Conservation (phyloP, 352 stramenopile genomes). For the Pythium biforme region DNA sequence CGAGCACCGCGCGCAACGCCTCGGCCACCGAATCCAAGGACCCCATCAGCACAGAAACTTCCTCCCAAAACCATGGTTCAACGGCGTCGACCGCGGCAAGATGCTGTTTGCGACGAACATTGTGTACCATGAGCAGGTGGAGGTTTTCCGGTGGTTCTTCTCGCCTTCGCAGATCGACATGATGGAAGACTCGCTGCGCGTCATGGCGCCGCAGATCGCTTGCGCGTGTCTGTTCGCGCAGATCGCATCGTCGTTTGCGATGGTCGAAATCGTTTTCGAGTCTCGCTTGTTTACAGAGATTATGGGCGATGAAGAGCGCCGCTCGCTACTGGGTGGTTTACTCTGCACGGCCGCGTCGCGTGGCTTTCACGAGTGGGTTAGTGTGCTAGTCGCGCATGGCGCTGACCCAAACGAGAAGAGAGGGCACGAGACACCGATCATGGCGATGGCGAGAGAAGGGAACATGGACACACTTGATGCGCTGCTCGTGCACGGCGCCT, state of each 20-base stretch:
- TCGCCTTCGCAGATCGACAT: not conserved
- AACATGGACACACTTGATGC: not conserved
- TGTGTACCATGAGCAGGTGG: not conserved
- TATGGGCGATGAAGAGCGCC: not conserved
- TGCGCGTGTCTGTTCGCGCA: not conserved
- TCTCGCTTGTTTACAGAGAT: slow-evolving; percentile 7
- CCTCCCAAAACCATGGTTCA: not conserved
- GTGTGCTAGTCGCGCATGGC: not conserved
- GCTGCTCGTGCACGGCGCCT: not conserved
- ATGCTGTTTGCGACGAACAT: not conserved
- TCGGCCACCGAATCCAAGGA: not conserved
- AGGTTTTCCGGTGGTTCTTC: slow-evolving; percentile 15
- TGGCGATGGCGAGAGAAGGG: not conserved
- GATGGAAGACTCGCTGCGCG: not conserved
- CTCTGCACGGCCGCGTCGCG: not conserved
- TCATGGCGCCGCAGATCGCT: not conserved
- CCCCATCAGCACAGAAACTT: not conserved
- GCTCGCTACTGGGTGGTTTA: not conserved
- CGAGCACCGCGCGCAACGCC: not conserved
- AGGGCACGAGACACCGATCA: not conserved
- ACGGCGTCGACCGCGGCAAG: not conserved
- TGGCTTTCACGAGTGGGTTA: not conserved
- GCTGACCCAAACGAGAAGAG: slow-evolving; percentile 14
- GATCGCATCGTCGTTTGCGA: not conserved
- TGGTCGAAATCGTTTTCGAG: slow-evolving; percentile 15